A percentile compares a stretch with the other conserved stretches of the same genome.
These are phyloP conservation scores for Rhodotorula babjevae DNA, from an alignment of 768 basidiomycete species.

Conservation along the genomic window DNA sequence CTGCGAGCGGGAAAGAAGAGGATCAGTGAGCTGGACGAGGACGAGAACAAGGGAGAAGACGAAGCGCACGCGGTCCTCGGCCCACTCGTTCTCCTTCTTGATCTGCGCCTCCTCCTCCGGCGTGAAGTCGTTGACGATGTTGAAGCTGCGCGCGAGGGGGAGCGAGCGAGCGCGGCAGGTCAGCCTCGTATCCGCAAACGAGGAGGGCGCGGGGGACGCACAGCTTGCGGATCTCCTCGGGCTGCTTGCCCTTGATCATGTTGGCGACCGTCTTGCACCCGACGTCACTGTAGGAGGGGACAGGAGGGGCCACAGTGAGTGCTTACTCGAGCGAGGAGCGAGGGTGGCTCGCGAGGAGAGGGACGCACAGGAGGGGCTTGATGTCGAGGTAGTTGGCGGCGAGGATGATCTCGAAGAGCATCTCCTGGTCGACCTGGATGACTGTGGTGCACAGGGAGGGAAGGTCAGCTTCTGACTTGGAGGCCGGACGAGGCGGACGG, in stretches of 20 bases:
- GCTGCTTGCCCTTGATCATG: slow-evolving; percentile 99
- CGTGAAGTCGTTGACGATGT: slow-evolving; percentile 76
- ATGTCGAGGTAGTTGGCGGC: slow-evolving; percentile 99
- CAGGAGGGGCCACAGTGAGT: background rate
- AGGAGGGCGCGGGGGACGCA: slow-evolving; percentile 57
- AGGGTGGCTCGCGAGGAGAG: too few species aligned
- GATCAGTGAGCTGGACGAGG: background rate
- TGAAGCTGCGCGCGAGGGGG: slow-evolving; percentile 26
- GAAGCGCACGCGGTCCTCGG: slow-evolving; percentile 40
- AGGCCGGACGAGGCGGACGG: background rate
- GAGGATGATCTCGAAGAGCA: slow-evolving; percentile 99
- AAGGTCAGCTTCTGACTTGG: too few species aligned
- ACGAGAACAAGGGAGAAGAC: background rate
- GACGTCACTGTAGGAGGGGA: slow-evolving; percentile 63
- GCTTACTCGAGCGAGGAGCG: background rate
- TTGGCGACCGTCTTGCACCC: slow-evolving; percentile 99
- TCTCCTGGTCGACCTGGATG: slow-evolving; percentile 97
- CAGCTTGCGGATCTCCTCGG: slow-evolving; percentile 96
- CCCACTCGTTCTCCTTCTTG: slow-evolving; percentile 83
- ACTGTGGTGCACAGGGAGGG: slow-evolving; percentile 45
- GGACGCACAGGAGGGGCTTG: slow-evolving; percentile 84
- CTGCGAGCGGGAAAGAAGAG: background rate
- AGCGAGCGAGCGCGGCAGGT: too few species aligned
- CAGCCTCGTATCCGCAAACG: slow-evolving; percentile 2
- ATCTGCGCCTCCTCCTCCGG: slow-evolving; percentile 99